Evolutionary conservation across 768 basidiomycete genomes (phyloP).

Genomic region (Boletales sp.): DNA sequence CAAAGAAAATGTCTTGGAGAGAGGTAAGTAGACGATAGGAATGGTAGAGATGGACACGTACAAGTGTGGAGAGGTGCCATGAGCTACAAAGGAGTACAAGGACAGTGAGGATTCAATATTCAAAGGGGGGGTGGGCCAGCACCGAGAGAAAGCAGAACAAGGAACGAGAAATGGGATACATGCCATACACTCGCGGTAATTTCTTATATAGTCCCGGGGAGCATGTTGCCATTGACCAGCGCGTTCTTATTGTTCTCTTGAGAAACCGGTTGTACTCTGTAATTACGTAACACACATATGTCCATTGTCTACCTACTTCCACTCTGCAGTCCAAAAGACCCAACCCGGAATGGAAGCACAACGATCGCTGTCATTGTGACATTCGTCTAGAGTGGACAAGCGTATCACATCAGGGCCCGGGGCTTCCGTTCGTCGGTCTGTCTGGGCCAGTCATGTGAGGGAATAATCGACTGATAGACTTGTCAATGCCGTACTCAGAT

Average conservation of each 20-base stretch:
- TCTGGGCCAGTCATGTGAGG: no score
- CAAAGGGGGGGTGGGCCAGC: conserved; percentile 30
- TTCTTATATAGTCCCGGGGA: conserved; percentile 22
- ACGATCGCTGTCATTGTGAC: no score
- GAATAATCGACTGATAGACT: no score
- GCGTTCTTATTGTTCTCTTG: conserved; percentile 30
- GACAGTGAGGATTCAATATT: conserved; percentile 15
- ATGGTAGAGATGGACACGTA: conserved; percentile 26
- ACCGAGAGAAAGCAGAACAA: conserved; percentile 18
- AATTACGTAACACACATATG: conserved; percentile 14
- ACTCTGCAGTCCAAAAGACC: no score
- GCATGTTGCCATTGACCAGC: conserved; percentile 13
- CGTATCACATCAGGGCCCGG: no score
- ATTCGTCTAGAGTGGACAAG: no score
- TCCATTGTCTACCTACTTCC: conserved; percentile 22
- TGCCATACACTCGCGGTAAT: background rate
- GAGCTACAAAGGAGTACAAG: conserved; percentile 4
- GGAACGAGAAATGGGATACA: conserved; percentile 5
- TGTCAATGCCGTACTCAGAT: no score
- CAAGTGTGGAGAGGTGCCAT: conserved; percentile 41
- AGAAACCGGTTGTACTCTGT: background rate
- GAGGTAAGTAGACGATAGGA: conserved; percentile 1
- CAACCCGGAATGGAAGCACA: no score
- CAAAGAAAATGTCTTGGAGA: conserved; percentile 58
- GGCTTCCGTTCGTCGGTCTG: no score